These are phyloP conservation scores for Epipyxis sp. DNA, from an alignment of 108 stramenopile genomes.

Conservation along the genomic window DNA sequence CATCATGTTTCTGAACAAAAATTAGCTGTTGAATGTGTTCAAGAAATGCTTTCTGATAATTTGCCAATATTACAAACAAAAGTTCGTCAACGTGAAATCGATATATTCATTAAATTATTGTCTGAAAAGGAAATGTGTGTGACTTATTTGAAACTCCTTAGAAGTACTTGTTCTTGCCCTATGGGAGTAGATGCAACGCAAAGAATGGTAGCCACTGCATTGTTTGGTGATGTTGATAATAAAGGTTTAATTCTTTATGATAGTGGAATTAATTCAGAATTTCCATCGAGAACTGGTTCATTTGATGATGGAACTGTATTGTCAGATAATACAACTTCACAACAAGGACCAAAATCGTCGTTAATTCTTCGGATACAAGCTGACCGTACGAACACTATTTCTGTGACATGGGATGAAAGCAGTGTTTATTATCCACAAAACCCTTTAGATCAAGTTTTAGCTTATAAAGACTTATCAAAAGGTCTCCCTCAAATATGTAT, in stretches of 20 bases:
- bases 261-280: background rate
- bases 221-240: too few species aligned
- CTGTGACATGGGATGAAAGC: background rate
- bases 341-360: background rate
- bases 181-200: conserved; percentile 32
- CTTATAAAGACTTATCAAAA: background rate
- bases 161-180: conserved; percentile 29
- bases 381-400: background rate
- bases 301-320: background rate
- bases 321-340: background rate
- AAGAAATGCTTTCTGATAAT: conserved; percentile 29
- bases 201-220: conserved; percentile 4
- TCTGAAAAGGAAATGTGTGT: conserved; percentile 14
- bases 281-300: background rate
- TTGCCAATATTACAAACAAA: conserved; percentile 25
- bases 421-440: conserved; percentile 2
- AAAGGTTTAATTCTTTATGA: conserved; percentile 10
- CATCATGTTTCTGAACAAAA: conserved; percentile 2
- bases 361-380: background rate
- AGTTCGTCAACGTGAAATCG: conserved; percentile 21
- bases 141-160: background rate
- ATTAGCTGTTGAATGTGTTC: conserved; percentile 22
- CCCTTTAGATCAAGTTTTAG: background rate
- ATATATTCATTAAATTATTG: conserved; percentile 23
- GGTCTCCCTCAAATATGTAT: background rate